Evolutionary conservation across 1,284 basidiomycete genomes (phyloP), one percentile per base, ranked within the genome.

Genomic region (Golubevia sp.): DNA sequence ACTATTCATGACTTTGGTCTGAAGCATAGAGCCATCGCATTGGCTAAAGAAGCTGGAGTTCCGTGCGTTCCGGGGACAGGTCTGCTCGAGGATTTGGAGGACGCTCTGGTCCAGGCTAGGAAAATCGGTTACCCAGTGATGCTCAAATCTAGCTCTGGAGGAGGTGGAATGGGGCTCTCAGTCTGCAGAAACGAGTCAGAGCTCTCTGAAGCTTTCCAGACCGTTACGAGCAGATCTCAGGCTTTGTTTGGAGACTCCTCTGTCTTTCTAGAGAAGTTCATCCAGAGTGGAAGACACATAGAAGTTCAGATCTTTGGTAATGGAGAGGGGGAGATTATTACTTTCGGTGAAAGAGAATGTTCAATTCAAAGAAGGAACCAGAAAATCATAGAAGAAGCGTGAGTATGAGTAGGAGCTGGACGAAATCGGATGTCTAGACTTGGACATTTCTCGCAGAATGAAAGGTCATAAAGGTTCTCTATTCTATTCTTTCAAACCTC

Each of bases 231-330:
- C 15, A 56, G 66, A 3, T 61, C 60, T 20, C 55, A 54, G 44
- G 56, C 58, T 15, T 49, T 62, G 4, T 72, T 70, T 44, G 70
- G 68, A 26, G 64, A 64, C 48, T 57, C 67, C 2, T 55, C 56
- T 18, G 65, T 69, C 48, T 70, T 67, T 44, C n/a, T 70, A 21
- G 70, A 72, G 54, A 61, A 62, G 26, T 70, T 61, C 50, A 55
- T 72, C 23, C 59, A 67, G 20, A 51, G 54, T 20, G 60, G 58
- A 13, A 55, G 63, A 13, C 70, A 70, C 44, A 56, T 72, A 49
- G 70, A 72, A 52, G 67, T 72, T 51, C 70, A 72, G 44, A 52
- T 72, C 18, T 63, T 72, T 55, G 70, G 65, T 25, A 61, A 72
- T 38, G 68, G 68, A 18, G 52, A 58, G n/a, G 70, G 70, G 7